Evolutionary conservation across 176 grass and related monocot species (phyloP), one percentile per base, ranked within the genome.

Genomic region (Ensete ventricosum): DNA sequence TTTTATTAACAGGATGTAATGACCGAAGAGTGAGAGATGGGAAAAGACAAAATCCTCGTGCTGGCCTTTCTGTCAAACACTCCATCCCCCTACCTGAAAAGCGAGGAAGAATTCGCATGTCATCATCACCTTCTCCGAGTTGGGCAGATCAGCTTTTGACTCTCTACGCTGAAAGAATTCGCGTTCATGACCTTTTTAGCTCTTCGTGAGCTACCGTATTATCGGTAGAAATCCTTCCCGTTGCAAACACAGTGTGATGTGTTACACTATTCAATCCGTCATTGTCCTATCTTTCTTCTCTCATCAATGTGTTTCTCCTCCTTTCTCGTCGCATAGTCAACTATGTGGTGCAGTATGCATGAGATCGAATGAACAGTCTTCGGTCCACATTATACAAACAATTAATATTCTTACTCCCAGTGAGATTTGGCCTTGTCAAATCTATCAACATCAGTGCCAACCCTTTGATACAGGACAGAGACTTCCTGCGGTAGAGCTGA

Each of bases 91-190:
- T 25, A 74, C 52, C 57, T 64, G 43, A 14, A 64, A 64, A 51
- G 52, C 74, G 67, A 76, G 55, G 59, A 43, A 6, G 34, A 69
- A 82, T 77, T 82, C 73, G 20, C 73, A 68, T 52, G 57, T 54
- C 23, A 82, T 54, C 23, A 82, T 53, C 74, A 73, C 50, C 34
- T 53, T 67, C 76, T 78, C 52, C 75, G 59, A 80, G 58, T 80
- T 80, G 77, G 69, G 49, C 77, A 84, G 69, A 79, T 43, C 4
- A 43, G 71, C 69, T 75, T 69, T 84, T 79, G 77, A 79, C 60
- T 66, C 29, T 8, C 29, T 12, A 9, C 19, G 50, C 24, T 11
- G 68, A 52, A 6, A 82, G 69, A 84, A 51, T 64, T 81, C 67
- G 79, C 50, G 83, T 82, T 75, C 81, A 63, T 68, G 55, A 25